Conservation (phyloP, 176 grass and related monocot species). For the Hyparrhenia diplandra region DNA sequence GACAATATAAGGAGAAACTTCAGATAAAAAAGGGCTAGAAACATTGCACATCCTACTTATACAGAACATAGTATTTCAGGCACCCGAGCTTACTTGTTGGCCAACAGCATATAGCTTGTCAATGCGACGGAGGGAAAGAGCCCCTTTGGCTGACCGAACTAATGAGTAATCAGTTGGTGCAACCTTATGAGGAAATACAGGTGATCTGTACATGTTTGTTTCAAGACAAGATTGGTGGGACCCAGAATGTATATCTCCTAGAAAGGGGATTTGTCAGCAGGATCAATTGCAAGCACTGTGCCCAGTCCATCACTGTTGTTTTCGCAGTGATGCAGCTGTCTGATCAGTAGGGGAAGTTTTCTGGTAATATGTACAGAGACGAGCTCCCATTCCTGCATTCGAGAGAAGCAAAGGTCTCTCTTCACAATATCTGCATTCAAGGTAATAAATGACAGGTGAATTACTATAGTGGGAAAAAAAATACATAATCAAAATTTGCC, state of each 20-base stretch:
- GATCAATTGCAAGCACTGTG: conserved; percentile 70
- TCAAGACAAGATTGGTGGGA: conserved; percentile 78
- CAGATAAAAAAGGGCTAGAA: background rate
- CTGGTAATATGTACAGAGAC: conserved; percentile 96
- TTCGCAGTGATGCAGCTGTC: conserved; percentile 59
- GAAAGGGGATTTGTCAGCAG: conserved; percentile 89
- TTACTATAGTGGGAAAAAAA: conserved; percentile 11
- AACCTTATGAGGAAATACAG: conserved; percentile 85
- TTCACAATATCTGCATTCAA: conserved; percentile 80
- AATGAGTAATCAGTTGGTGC: conserved; percentile 81
- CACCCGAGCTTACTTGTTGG: conserved; percentile 64
- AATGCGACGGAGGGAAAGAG: conserved; percentile 77
- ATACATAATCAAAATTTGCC: conserved; percentile 5
- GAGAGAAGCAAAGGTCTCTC: conserved; percentile 85
- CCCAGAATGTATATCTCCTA: conserved; percentile 72
- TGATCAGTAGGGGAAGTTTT: conserved; percentile 70
- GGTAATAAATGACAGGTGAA: conserved; percentile 2
- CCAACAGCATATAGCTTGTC: conserved; percentile 88
- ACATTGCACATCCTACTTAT: background rate
- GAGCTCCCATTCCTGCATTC: conserved; percentile 93
- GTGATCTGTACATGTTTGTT: conserved; percentile 92
- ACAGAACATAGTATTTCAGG: conserved; percentile 16
- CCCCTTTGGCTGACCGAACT: conserved; percentile 83
- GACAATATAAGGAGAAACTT: background rate
- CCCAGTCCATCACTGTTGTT: conserved; percentile 62